These are phyloP conservation scores for Diaporthe amygdali DNA, from an alignment of 2,329 filamentous ascomycete species.

Conservation along the genomic window DNA sequence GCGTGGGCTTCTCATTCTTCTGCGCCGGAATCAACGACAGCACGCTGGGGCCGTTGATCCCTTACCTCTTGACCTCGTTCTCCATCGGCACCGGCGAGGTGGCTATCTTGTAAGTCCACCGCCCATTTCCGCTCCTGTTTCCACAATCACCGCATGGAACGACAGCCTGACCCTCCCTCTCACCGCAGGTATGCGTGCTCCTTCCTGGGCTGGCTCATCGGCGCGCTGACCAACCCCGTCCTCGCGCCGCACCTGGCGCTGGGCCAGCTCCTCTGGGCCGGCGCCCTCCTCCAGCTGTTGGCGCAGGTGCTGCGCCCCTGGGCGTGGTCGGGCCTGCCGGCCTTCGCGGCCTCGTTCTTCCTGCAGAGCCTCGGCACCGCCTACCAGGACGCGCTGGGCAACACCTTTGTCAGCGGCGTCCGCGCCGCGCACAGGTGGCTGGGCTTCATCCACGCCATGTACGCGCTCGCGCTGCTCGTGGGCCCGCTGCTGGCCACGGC, in stretches of 20 bases:
- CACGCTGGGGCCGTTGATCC: constrained; percentile 66
- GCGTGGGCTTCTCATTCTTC: constrained; percentile 67
- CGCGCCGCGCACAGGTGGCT: constrained; percentile 63
- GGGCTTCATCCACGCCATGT: constrained; percentile 69
- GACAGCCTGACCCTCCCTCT: background rate
- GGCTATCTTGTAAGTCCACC: constrained; percentile 33
- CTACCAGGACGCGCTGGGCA: constrained; percentile 67
- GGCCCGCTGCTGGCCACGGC: constrained; percentile 60
- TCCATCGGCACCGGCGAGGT: constrained; percentile 35
- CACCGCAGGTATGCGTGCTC: constrained; percentile 54
- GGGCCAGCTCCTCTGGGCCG: constrained; percentile 61
- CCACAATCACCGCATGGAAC: background rate
- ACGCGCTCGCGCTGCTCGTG: constrained; percentile 60
- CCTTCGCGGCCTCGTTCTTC: constrained; percentile 64
- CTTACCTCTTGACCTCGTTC: constrained; percentile 56
- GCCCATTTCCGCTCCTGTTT: background rate
- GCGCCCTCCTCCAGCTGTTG: constrained; percentile 59
- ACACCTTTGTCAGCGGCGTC: constrained; percentile 61
- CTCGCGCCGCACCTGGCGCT: constrained; percentile 57
- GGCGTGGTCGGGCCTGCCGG: constrained; percentile 51
- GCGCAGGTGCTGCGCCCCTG: constrained; percentile 61
- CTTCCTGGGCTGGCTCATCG: constrained; percentile 65
- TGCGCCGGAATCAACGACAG: constrained; percentile 70
- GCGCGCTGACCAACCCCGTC: constrained; percentile 61
- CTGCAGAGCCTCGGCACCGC: constrained; percentile 64